These are phyloP conservation scores for Claviceps sp. DNA, from an alignment of 2,329 filamentous ascomycete species.

Conservation along the genomic window DNA sequence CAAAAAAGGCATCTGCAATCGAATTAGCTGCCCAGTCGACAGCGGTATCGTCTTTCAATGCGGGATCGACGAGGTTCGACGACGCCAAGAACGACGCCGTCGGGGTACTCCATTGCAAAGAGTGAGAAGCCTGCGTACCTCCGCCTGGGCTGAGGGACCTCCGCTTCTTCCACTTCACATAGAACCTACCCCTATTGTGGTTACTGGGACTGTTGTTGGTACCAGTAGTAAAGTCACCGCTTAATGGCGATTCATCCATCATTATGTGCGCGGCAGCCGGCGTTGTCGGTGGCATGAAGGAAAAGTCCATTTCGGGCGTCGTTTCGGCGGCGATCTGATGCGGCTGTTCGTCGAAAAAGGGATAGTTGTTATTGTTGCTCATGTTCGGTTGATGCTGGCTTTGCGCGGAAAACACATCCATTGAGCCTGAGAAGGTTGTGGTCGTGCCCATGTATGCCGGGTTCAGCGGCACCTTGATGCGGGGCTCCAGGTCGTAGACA, in stretches of 20 bases:
- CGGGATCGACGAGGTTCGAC: slow-evolving; percentile 2
- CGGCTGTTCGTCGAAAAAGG: neutral
- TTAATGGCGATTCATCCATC: neutral
- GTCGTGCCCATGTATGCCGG: slow-evolving; percentile 6
- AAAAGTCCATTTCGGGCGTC: slow-evolving; percentile 3
- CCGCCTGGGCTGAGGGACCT: neutral
- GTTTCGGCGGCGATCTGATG: neutral
- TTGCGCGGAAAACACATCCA: slow-evolving; percentile 6
- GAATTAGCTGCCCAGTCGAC: slow-evolving; percentile 1
- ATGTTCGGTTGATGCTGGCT: neutral
- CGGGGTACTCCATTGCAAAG: slow-evolving; percentile 4
- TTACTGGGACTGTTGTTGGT: neutral
- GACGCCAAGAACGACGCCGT: slow-evolving; percentile 3
- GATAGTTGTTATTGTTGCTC: neutral
- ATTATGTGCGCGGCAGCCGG: neutral
- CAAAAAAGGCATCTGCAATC: slow-evolving; percentile 1
- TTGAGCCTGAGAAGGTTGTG: slow-evolving; percentile 3
- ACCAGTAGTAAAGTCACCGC: neutral
- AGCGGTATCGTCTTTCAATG: slow-evolving; percentile 2
- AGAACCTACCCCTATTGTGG: neutral
- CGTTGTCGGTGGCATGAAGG: slow-evolving; percentile 1
- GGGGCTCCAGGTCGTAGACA: slow-evolving; percentile 6
- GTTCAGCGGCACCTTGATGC: slow-evolving; percentile 7
- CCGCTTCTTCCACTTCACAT: slow-evolving; percentile 1
- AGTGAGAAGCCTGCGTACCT: neutral